Evolutionary conservation across 306 rosid genomes (phyloP), one percentile per base, ranked within the genome.

Genomic region (Leucaena leucocephala): DNA sequence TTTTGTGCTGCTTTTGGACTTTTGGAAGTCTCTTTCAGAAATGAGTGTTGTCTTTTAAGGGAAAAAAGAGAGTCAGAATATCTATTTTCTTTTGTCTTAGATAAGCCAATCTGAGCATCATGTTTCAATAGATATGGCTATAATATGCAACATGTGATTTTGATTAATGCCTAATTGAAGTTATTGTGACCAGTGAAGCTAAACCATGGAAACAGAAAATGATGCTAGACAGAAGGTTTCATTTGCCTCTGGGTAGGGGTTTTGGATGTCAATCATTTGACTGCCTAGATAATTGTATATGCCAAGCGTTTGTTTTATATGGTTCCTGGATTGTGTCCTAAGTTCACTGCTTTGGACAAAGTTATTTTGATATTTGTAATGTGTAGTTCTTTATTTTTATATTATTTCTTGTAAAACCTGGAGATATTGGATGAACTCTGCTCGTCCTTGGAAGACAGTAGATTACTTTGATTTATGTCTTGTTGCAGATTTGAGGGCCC

Each of bases 401-500:
- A 45, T 22, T 5, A 42, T 19, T 68, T 76, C 70, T 65, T 71
- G 61, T 71, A 71, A 52, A 8, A 39, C 72, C 70, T 68, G 27
- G 5, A 74, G 36, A 68, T 22, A 62, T 62, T 17, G 50, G 33
- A 55, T 79, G 66, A 50, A 48, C 22, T 19, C 16, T 52, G n/a
- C 11, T 61, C 58, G 70, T 40, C 9, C 84, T 66, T 62, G 71
- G 39, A 62, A 57, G 54, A 42, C 27, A 52, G 78, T 57, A 54
- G 35, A 40, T 83, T 72, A 85, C 59, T 64, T 74, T 78, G 43
- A 46, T 75, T 48, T 54, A 36, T 88, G 81, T 44, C 33, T 81
- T 76, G 40, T 70, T 86, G 84, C 89, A 90, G 92, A 85, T 79
- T 82, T 83, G 35, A 84, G 82, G 89, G 89, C 81, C 71, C 78